phyloP scores from a whole-genome alignment of 441 rosid species.

The Erodium texanum region DNA sequence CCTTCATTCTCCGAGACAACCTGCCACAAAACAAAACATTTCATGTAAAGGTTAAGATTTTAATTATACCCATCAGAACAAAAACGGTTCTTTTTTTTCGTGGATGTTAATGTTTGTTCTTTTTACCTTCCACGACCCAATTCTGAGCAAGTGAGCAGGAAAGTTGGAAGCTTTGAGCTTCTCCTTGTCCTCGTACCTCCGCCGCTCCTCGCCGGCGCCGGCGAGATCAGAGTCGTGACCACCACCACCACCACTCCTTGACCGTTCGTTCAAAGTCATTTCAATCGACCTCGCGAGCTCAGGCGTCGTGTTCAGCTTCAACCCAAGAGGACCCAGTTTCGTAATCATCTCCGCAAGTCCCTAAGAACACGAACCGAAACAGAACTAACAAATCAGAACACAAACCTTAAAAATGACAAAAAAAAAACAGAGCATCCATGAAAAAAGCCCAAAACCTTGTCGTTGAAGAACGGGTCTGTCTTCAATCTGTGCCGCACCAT shows the following conservation, averaged over 20 bases:
- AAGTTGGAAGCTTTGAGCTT: constrained; percentile 42
- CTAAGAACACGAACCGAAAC: neutral
- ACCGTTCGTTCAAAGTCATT: neutral
- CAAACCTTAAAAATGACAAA: neutral
- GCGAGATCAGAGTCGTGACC: neutral
- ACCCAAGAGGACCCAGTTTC: neutral
- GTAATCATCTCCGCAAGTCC: neutral
- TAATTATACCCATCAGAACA: neutral
- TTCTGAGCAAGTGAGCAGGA: constrained; percentile 25
- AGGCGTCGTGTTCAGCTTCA: neutral
- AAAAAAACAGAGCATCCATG: neutral
- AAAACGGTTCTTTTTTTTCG: too few species aligned
- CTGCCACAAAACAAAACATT: neutral
- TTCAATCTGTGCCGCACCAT: neutral
- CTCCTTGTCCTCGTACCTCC: constrained; percentile 9
- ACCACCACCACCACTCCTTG: neutral
- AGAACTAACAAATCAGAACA: neutral
- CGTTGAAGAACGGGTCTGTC: neutral
- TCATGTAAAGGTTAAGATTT: too few species aligned
- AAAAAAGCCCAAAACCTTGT: neutral
- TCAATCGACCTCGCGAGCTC: neutral
- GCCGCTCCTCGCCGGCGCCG: neutral
- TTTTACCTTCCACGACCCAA: constrained; percentile 49
- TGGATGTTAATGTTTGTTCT: neutral
- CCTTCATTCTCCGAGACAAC: constrained; percentile 39